phyloP scores from a whole-genome alignment of 2,329 filamentous ascomycete species.

The Fusarium sp. region DNA sequence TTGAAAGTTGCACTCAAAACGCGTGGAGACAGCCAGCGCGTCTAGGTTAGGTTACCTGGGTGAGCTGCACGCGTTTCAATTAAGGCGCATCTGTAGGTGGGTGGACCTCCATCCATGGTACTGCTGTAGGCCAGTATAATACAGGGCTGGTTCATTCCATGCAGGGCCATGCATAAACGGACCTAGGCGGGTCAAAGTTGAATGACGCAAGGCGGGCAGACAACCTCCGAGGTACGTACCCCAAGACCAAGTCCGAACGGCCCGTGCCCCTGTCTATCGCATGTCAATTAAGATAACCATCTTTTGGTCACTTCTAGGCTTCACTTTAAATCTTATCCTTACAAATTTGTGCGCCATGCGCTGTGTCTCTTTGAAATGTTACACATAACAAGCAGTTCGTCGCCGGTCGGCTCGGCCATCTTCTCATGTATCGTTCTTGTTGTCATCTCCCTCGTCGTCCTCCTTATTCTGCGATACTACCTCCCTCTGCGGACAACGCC shows the following conservation, averaged over 20 bases:
- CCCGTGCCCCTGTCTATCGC: slow-evolving; percentile 42
- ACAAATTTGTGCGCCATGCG: slow-evolving; percentile 45
- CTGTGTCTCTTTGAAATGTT: slow-evolving; percentile 57
- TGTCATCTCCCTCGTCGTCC: slow-evolving; percentile 77
- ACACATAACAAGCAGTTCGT: slow-evolving; percentile 63
- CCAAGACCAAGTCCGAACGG: slow-evolving; percentile 24
- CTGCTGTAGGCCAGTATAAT: not conserved
- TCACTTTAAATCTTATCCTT: slow-evolving; percentile 35
- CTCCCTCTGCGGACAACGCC: slow-evolving; percentile 91
- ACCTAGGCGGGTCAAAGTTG: not conserved
- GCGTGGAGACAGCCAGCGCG: slow-evolving; percentile 18
- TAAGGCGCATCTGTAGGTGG: slow-evolving; percentile 9
- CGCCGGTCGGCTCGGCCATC: slow-evolving; percentile 80
- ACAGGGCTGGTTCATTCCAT: not conserved
- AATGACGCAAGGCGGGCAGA: slow-evolving; percentile 40
- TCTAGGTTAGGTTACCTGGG: slow-evolving; percentile 1
- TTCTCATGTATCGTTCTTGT: slow-evolving; percentile 80
- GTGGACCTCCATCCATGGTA: not conserved
- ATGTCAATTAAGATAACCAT: slow-evolving; percentile 28
- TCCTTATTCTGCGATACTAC: slow-evolving; percentile 89
- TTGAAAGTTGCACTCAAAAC: slow-evolving; percentile 18
- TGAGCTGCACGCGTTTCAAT: slow-evolving; percentile 35
- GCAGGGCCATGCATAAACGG: not conserved
- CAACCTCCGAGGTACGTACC: slow-evolving; percentile 18
- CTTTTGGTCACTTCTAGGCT: slow-evolving; percentile 16